phyloP scores from a whole-genome alignment of 2,329 filamentous ascomycete genomes.

The Coleophoma eucalyptorum region DNA sequence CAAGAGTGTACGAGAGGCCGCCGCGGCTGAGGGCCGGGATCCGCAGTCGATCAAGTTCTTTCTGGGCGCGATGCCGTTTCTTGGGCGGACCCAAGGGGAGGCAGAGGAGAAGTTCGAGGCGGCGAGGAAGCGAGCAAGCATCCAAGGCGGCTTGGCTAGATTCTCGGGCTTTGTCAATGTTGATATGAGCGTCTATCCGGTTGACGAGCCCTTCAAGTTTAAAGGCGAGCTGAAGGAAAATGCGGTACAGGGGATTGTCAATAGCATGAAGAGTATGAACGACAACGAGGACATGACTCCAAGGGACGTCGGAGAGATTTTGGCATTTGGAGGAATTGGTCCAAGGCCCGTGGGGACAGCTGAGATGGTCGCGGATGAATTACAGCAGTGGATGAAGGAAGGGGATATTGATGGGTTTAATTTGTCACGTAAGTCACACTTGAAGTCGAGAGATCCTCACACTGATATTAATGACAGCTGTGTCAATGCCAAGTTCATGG shows the following conservation, averaged over 20 bases:
- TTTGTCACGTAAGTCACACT: constrained; percentile 47
- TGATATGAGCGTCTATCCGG: constrained; percentile 52
- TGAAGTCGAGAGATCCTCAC: no score
- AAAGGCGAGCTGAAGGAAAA: constrained; percentile 40
- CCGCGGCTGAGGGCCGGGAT: constrained; percentile 50
- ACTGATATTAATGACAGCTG: constrained; percentile 13
- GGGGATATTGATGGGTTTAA: constrained; percentile 74
- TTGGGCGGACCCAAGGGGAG: constrained; percentile 61
- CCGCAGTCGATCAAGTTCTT: constrained; percentile 60
- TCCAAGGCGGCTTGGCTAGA: constrained; percentile 62
- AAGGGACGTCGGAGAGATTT: constrained; percentile 62
- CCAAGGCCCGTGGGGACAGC: constrained; percentile 62
- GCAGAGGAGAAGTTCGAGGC: constrained; percentile 59
- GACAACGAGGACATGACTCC: constrained; percentile 62
- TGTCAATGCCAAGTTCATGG: constrained; percentile 62
- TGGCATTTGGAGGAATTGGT: constrained; percentile 63
- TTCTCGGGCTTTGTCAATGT: constrained; percentile 72
- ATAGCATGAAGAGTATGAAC: constrained; percentile 46
- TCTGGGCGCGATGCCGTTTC: constrained; percentile 59
- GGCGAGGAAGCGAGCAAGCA: constrained; percentile 53
- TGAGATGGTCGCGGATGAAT: constrained; percentile 58
- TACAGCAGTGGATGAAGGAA: constrained; percentile 63
- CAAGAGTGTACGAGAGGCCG: constrained; percentile 54
- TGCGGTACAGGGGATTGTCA: constrained; percentile 32
- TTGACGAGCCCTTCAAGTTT: constrained; percentile 47